Conservation (phyloP, 495 filamentous ascomycete genomes). For the Aspergillus wentii region DNA sequence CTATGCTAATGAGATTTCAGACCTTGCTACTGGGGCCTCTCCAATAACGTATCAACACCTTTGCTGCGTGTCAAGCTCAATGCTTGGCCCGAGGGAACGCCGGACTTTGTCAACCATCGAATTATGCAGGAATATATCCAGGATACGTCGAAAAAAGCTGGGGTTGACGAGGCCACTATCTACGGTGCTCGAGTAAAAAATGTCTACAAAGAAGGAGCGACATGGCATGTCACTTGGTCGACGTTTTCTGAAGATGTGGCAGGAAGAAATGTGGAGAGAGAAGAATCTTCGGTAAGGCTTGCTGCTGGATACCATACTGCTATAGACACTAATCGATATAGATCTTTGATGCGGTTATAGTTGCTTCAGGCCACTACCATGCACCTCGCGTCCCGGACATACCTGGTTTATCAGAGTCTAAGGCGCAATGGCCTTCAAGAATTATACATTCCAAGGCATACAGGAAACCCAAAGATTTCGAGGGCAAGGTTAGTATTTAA, state of each 20-base stretch:
- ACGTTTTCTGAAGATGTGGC: slow-evolving; percentile 25
- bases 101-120: slow-evolving; percentile 49
- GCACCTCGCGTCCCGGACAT: slow-evolving; percentile 53
- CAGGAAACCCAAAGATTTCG: slow-evolving; percentile 42
- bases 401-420: slow-evolving; percentile 47
- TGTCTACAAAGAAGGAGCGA: slow-evolving; percentile 36
- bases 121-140: slow-evolving; percentile 57
- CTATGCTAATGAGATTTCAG: no score
- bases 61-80: slow-evolving; percentile 56
- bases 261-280: slow-evolving; percentile 13
- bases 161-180: slow-evolving; percentile 42
- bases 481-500: slow-evolving; percentile 30
- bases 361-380: slow-evolving; percentile 57
- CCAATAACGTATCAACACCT: slow-evolving; percentile 60
- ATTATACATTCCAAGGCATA: slow-evolving; percentile 61
- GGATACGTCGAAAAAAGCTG: slow-evolving; percentile 43
- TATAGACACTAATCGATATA: slow-evolving; percentile 13
- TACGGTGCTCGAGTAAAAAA: slow-evolving; percentile 56
- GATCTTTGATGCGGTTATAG: slow-evolving; percentile 52
- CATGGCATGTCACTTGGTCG: slow-evolving; percentile 47
- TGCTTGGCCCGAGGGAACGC: slow-evolving; percentile 55
- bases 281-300: slow-evolving; percentile 17
- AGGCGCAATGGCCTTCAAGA: slow-evolving; percentile 41
- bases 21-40: slow-evolving; percentile 55
- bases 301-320: background rate